Evolutionary conservation across 2,329 filamentous ascomycete species (phyloP).

Genomic region (Xylaria sp.): DNA sequence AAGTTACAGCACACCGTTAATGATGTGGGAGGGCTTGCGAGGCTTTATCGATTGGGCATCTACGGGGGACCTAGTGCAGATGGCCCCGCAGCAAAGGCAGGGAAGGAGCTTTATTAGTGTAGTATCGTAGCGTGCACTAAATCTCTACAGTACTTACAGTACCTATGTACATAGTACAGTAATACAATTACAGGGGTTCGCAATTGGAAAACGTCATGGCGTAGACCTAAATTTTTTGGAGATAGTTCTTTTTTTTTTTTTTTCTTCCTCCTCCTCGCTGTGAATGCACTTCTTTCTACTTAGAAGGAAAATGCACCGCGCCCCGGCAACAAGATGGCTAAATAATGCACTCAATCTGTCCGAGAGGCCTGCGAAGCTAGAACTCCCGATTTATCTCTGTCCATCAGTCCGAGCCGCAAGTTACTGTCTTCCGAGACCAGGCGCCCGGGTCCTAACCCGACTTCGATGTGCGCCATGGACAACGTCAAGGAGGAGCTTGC

Average conservation of each 20-base stretch:
- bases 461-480: constrained; percentile 42
- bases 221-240: constrained; percentile 19
- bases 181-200: constrained; percentile 28
- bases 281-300: not conserved
- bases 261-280: constrained; percentile 1
- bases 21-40: constrained; percentile 20
- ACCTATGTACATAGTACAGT: too few species aligned
- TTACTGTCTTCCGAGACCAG: constrained; percentile 24
- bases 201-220: constrained; percentile 23
- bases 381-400: constrained; percentile 62
- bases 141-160: too few species aligned
- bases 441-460: constrained; percentile 30
- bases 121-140: not conserved
- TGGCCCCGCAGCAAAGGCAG: constrained; percentile 9
- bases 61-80: not conserved
- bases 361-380: constrained; percentile 52
- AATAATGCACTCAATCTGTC: constrained; percentile 56
- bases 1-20: constrained; percentile 15
- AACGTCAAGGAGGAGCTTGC: constrained; percentile 46
- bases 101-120: not conserved
- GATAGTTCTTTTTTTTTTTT: constrained; percentile 11
- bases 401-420: constrained; percentile 52
- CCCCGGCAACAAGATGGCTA: constrained; percentile 57
- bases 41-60: constrained; percentile 21
- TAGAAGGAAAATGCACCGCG: constrained; percentile 56